These are phyloP conservation scores for Labyrinthula sp. DNA, from an alignment of 352 stramenopile genomes.

Conservation along the genomic window DNA sequence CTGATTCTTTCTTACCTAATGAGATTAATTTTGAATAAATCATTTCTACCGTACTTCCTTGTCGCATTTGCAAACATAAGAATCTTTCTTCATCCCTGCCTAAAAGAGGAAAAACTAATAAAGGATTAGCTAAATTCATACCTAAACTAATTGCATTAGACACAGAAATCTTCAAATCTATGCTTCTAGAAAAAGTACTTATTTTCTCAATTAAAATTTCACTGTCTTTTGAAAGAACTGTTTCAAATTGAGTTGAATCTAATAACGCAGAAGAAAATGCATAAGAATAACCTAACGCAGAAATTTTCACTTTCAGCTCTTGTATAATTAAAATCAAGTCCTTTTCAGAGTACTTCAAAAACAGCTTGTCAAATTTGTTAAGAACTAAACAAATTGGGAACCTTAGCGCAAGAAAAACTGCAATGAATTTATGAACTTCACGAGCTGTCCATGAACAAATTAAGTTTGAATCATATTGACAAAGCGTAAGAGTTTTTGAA, in stretches of 20 bases:
- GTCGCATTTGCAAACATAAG: slow-evolving; percentile 10
- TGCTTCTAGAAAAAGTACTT: neutral
- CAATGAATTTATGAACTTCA: slow-evolving; percentile 24
- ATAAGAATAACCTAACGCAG: slow-evolving; percentile 10
- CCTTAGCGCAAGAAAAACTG: slow-evolving; percentile 24
- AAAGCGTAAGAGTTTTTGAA: neutral
- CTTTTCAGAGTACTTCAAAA: neutral
- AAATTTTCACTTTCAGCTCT: slow-evolving; percentile 1
- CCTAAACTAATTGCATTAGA: slow-evolving; percentile 11
- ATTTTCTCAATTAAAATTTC: slow-evolving; percentile 5
- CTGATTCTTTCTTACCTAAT: slow-evolving; percentile 7
- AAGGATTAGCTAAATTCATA: slow-evolving; percentile 8
- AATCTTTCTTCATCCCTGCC: neutral
- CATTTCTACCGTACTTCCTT: slow-evolving; percentile 17
- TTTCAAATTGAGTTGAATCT: slow-evolving; percentile 7
- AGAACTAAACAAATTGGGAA: slow-evolving; percentile 29
- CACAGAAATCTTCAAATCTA: neutral
- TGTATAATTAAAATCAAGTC: slow-evolving; percentile 3
- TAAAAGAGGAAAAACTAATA: neutral
- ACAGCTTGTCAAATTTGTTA: slow-evolving; percentile 25
- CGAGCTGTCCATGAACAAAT: slow-evolving; percentile 1
- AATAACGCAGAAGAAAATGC: slow-evolving; percentile 12
- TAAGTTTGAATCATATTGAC: slow-evolving; percentile 2
- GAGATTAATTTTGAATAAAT: slow-evolving; percentile 18
- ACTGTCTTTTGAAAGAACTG: neutral